phyloP scores from a whole-genome alignment of 2,329 filamentous ascomycete species.

The Xylaria sp. region DNA sequence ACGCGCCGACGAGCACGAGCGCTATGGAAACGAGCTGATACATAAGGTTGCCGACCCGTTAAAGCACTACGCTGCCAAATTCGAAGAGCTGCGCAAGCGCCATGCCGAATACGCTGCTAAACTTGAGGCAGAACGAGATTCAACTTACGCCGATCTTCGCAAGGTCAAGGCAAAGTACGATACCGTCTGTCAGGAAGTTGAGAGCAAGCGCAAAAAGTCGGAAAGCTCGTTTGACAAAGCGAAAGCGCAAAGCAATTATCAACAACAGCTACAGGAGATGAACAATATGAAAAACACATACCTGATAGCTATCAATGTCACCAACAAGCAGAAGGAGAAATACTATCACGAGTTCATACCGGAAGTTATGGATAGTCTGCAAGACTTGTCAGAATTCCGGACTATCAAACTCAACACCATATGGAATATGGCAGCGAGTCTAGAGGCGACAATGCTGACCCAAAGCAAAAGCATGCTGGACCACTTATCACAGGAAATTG shows the following conservation, averaged over 20 bases:
- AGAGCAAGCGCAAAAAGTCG: slow-evolving; percentile 92
- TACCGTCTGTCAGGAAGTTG: slow-evolving; percentile 90
- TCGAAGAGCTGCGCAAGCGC: slow-evolving; percentile 92
- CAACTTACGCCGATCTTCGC: slow-evolving; percentile 83
- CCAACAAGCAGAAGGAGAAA: slow-evolving; percentile 96
- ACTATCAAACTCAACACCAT: slow-evolving; percentile 85
- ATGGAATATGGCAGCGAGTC: slow-evolving; percentile 81
- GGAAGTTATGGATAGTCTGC: slow-evolving; percentile 90
- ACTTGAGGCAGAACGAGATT: slow-evolving; percentile 88
- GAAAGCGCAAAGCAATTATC: slow-evolving; percentile 91
- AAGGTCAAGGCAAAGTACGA: slow-evolving; percentile 97
- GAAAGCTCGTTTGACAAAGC: slow-evolving; percentile 94
- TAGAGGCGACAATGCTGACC: slow-evolving; percentile 83
- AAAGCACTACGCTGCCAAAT: slow-evolving; percentile 76
- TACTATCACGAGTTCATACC: slow-evolving; percentile 98
- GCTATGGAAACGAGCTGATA: slow-evolving; percentile 81
- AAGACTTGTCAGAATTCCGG: slow-evolving; percentile 92
- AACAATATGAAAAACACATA: slow-evolving; percentile 99
- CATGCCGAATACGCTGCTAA: slow-evolving; percentile 90
- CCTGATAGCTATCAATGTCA: slow-evolving; percentile 93
- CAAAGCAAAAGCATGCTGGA: slow-evolving; percentile 78
- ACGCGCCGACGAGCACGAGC: slow-evolving; percentile 88
- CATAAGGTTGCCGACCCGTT: slow-evolving; percentile 87
- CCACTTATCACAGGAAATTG: slow-evolving; percentile 81
- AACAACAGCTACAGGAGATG: slow-evolving; percentile 94